Base-by-base conservation (phyloP, 768 basidiomycete genomes). In the Cystofilobasidium macerans region DNA sequence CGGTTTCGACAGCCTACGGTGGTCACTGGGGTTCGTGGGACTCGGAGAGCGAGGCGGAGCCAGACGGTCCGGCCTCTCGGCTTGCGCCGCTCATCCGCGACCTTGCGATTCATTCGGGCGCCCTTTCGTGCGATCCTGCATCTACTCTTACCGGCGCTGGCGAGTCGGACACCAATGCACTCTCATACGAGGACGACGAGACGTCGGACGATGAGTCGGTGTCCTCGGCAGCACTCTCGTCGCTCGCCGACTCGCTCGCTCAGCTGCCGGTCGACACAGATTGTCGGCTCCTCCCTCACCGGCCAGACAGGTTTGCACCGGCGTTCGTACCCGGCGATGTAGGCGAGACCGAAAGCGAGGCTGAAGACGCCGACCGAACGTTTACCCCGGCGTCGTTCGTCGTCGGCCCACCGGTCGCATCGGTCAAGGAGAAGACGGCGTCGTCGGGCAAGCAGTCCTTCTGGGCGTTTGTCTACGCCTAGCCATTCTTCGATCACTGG, bases 121-220 rank as follows among this genome's bases (percentile, higher is more conserved):
- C 5, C 8, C 22, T n/a, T n/a, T n/a, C n/a, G n/a, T n/a, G n/a
- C n/a, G n/a, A n/a, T n/a, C n/a, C n/a, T n/a, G n/a, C n/a, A n/a
- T n/a, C n/a, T n/a, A n/a, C n/a, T n/a, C n/a, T n/a, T n/a, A n/a
- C n/a, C n/a, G n/a, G n/a, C n/a, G n/a, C n/a, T n/a, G n/a, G n/a
- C n/a, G n/a, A n/a, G n/a, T n/a, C n/a, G n/a, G n/a, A n/a, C n/a
- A n/a, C n/a, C n/a, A n/a, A n/a, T n/a, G n/a, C n/a, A n/a, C n/a
- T n/a, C n/a, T 40, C 51, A 3, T 11, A 28, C 6, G 59, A 53
- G 12, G 58, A 54, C 28, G 67, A 68, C 28, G 53, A 28, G n/a
- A 61, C 67, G 11, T 68, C 67, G 1, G 67, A 68, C 57, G 67
- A 68, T 57, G 67, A 68, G 42, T 63, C 61, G 2, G 61, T 54